Evolutionary conservation across 2,329 filamentous ascomycete genomes (phyloP).

Genomic region (Aspergillus sp.): DNA sequence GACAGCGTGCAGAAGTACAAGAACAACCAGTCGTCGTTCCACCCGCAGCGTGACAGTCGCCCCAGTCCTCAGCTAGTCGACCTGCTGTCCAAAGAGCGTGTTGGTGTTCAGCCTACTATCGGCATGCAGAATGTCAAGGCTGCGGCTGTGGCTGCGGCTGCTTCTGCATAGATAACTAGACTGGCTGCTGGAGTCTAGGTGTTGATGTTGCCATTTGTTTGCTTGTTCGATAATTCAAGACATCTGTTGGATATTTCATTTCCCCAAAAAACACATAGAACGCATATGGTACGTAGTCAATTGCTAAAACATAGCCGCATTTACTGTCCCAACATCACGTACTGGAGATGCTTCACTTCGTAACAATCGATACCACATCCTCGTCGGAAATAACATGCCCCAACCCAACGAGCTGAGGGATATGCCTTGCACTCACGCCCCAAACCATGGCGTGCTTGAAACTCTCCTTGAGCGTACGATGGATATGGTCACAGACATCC

Average conservation of each 20-base stretch:
- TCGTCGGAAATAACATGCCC: slow-evolving; percentile 65
- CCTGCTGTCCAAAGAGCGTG: slow-evolving; percentile 84
- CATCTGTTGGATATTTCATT: slow-evolving; percentile 6
- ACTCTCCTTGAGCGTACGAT: slow-evolving; percentile 89
- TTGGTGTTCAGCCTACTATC: slow-evolving; percentile 70
- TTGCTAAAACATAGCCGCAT: slow-evolving; percentile 2
- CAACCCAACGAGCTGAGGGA: slow-evolving; percentile 86
- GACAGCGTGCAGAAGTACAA: slow-evolving; percentile 86
- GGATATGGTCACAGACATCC: slow-evolving; percentile 93
- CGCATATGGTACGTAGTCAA: not conserved
- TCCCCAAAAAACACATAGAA: slow-evolving; percentile 1
- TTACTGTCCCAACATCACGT: no score
- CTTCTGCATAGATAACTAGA: slow-evolving; percentile 16
- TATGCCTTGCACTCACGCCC: slow-evolving; percentile 90
- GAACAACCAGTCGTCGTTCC: slow-evolving; percentile 62
- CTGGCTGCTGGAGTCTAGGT: slow-evolving; percentile 9
- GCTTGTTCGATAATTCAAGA: no score
- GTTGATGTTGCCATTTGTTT: no score
- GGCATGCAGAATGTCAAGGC: slow-evolving; percentile 38
- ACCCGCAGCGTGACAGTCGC: slow-evolving; percentile 68
- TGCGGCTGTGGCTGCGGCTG: slow-evolving; percentile 22
- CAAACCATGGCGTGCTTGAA: slow-evolving; percentile 98
- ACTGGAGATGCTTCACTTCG: slow-evolving; percentile 26
- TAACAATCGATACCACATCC: slow-evolving; percentile 59
- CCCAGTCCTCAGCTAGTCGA: slow-evolving; percentile 83